These are phyloP conservation scores for Zymoseptoria pseudotritici DNA, from an alignment of 2,329 filamentous ascomycete genomes.

Conservation along the genomic window DNA sequence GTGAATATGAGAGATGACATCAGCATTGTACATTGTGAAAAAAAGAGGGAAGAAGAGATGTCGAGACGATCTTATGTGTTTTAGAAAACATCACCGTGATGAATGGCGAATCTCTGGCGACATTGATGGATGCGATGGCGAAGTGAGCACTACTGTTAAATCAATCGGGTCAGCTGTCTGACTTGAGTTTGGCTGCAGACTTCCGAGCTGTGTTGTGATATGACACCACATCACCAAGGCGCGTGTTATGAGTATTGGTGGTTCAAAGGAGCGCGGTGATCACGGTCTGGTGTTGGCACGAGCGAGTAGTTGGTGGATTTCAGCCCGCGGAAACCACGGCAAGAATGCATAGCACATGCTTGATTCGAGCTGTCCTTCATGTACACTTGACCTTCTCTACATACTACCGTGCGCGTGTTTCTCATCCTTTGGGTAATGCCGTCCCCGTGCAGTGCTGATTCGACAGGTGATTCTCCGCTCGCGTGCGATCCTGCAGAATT, in stretches of 20 bases:
- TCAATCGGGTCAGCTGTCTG: not conserved
- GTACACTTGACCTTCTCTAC: no score
- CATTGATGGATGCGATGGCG: not conserved
- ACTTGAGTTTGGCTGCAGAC: not conserved
- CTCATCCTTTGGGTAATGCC: no score
- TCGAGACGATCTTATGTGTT: not conserved
- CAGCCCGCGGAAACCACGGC: no score
- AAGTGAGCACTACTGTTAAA: not conserved
- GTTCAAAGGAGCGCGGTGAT: not conserved
- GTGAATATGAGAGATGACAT: not conserved
- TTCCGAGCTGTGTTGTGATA: not conserved
- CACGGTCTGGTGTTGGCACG: not conserved
- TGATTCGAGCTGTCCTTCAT: no score
- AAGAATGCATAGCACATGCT: no score
- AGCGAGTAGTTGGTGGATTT: not conserved
- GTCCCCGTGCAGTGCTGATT: no score
- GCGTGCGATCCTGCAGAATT: no score
- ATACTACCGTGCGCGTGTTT: no score
- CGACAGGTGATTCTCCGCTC: no score
- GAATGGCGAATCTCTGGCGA: not conserved
- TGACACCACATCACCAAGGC: not conserved
- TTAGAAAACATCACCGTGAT: not conserved
- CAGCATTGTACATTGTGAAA: not conserved
- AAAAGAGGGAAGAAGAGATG: not conserved
- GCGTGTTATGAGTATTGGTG: not conserved